Conservation (phyloP, 768 basidiomycete genomes). For the Myochromella boudieri region DNA sequence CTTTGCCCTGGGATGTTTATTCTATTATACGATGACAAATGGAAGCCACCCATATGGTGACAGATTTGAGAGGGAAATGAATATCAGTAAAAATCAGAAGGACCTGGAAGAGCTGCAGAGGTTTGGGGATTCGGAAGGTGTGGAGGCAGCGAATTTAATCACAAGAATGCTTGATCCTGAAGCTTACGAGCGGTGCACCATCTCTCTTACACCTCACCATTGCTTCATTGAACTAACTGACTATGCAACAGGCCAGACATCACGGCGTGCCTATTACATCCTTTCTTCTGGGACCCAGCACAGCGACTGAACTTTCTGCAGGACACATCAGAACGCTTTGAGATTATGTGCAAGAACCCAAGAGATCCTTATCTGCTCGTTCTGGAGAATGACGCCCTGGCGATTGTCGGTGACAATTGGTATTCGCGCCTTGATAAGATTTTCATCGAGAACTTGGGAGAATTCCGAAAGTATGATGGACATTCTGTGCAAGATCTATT, state of each 20-base stretch:
- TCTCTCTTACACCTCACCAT: too few relatives aligned
- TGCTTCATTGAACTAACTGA: too few relatives aligned
- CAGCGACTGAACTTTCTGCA: constrained; percentile 89
- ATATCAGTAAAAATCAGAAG: constrained; percentile 84
- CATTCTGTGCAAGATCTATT: constrained; percentile 88
- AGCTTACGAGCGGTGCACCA: constrained; percentile 70
- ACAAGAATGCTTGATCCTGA: constrained; percentile 75
- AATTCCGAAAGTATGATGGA: constrained; percentile 96
- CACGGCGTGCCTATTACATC: constrained; percentile 82
- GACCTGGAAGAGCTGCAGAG: constrained; percentile 67
- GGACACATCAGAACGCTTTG: constrained; percentile 96
- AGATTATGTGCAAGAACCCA: constrained; percentile 95
- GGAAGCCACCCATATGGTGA: constrained; percentile 95
- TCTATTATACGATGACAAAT: constrained; percentile 88
- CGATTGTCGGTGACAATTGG: constrained; percentile 92
- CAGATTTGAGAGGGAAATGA: constrained; percentile 88
- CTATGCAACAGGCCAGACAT: constrained; percentile 85
- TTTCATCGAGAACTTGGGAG: constrained; percentile 93
- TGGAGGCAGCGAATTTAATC: constrained; percentile 87
- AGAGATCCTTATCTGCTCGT: constrained; percentile 71
- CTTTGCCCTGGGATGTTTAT: constrained; percentile 93
- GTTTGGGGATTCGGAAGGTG: constrained; percentile 91
- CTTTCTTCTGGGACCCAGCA: constrained; percentile 94
- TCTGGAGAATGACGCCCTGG: constrained; percentile 68
- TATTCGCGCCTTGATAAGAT: constrained; percentile 79